These are phyloP conservation scores for Raphanus sativus DNA, from an alignment of 345 rosid genomes.

Conservation along the genomic window DNA sequence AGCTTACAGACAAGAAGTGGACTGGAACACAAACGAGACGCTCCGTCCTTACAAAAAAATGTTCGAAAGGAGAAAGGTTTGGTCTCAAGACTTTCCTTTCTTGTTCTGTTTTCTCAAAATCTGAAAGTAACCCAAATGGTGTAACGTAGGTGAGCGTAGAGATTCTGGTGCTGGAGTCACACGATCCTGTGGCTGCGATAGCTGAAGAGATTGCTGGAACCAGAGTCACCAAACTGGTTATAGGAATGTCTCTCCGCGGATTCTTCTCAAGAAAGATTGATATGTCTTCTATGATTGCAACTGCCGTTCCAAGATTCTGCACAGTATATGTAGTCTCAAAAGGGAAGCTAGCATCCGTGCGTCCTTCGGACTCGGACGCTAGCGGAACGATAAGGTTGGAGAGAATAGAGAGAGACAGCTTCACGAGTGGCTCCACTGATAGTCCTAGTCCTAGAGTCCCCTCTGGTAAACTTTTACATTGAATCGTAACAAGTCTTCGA, in stretches of 20 bases:
- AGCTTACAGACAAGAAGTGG: conserved; percentile 76
- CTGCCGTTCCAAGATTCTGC: conserved; percentile 61
- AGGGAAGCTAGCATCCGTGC: conserved; percentile 72
- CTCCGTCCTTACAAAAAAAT: conserved; percentile 71
- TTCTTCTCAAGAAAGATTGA: conserved; percentile 54
- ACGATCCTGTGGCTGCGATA: conserved; percentile 63
- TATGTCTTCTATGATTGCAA: conserved; percentile 66
- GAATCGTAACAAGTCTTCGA: not conserved
- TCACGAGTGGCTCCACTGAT: conserved; percentile 44
- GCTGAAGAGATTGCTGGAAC: conserved; percentile 64
- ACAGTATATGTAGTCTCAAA: conserved; percentile 75
- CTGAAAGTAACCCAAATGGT: not conserved
- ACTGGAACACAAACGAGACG: conserved; percentile 56
- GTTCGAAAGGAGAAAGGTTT: conserved; percentile 70
- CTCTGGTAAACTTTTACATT: conserved; percentile 9
- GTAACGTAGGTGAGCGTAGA: conserved; percentile 59
- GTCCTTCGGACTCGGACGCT: conserved; percentile 68
- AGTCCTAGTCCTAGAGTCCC: conserved; percentile 30
- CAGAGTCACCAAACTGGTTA: conserved; percentile 61
- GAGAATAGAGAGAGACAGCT: conserved; percentile 46
- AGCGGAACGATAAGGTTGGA: conserved; percentile 50
- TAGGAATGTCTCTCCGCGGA: conserved; percentile 70
- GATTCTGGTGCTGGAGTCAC: conserved; percentile 57
- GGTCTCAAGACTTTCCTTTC: conserved; percentile 5
- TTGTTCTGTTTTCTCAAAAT: conserved; percentile 5